Percentiles rank a stretch among this genome's conserved stretches.
phyloP scores from a whole-genome alignment of 805 yeast species.

The Grigorovia transvaalensis region DNA sequence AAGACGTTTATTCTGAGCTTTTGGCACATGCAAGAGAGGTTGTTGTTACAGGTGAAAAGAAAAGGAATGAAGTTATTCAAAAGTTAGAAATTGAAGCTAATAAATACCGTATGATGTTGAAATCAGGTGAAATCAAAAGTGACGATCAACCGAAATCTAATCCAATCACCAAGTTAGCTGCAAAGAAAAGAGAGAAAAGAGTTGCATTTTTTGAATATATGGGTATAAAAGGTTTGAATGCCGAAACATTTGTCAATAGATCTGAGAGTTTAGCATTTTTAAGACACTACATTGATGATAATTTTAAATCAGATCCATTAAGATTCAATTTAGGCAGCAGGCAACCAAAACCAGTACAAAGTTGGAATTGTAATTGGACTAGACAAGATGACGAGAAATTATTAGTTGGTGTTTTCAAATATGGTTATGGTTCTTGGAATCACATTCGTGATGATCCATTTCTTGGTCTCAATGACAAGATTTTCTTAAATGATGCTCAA shows the following conservation, averaged over 20 bases:
- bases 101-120: conserved; percentile 41
- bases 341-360: conserved; percentile 70
- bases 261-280: conserved; percentile 75
- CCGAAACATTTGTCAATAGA: conserved; percentile 73
- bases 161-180: conserved; percentile 43
- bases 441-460: conserved; percentile 94
- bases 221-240: conserved; percentile 82
- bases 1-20: conserved; percentile 67
- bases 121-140: conserved; percentile 26
- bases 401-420: conserved; percentile 76
- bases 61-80: conserved; percentile 44
- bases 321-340: conserved; percentile 43
- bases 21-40: conserved; percentile 49
- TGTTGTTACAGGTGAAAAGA: conserved; percentile 54
- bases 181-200: conserved; percentile 73
- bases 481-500: conserved; percentile 49
- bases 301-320: conserved; percentile 45
- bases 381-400: conserved; percentile 77
- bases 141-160: conserved; percentile 31
- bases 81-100: conserved; percentile 51
- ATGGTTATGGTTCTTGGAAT: conserved; percentile 94
- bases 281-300: conserved; percentile 39
- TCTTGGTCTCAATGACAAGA: conserved; percentile 72
- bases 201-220: conserved; percentile 83
- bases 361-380: conserved; percentile 87